Evolutionary conservation across 768 basidiomycete species (phyloP), one percentile per base, ranked within the genome.

Genomic region (Sporobolomyces roseus): DNA sequence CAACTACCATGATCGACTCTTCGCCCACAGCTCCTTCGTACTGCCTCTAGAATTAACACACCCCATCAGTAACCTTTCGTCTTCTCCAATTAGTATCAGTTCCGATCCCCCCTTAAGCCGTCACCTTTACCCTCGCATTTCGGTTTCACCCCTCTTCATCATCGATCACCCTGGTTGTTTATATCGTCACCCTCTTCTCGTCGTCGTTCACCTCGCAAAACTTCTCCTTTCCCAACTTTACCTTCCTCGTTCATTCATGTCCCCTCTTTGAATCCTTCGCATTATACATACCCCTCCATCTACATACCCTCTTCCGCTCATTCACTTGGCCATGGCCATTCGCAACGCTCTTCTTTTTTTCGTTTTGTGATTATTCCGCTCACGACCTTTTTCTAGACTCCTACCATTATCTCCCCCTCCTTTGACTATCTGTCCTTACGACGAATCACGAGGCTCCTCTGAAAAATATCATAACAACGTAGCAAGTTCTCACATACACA

Each of bases 1-100:
- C 61, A 30, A 53, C 58, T 36, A 60, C 56, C 30, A 48, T 41
- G 32, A 35, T 45, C 59, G 51, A 29, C 14, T 50, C 60, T 19
- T 61, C 66, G 7, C 54, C 45, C 12, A 25, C 60, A 5, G 53
- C 59, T 1, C 21, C 50, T 13, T 30, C 16, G 1, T 32, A 63
- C 23, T 29, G 52, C 38, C 29, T 36, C 27, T 63, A 43, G 29
- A 38, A 48, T 3, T 29, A 21, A 36, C 35, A 25, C 19, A 30
- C 53, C 51, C 41, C 19, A 32, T 41, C 32, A n/a, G n/a, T n/a
- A n/a, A n/a, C 30, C 19, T 32, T 53, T 25, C 52, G 23, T 14
- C 45, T 13, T 41, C 17, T 63, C 52, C 19, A 3, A 27, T 36
- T 35, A 56, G 48, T 41, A 55, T 35, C 9, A 45, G 63, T 56